Percentiles rank a stretch among this genome's conserved stretches.
These are phyloP conservation scores for Sugiyamaella castrensis DNA, from an alignment of 1,139 yeast species.

Conservation along the genomic window DNA sequence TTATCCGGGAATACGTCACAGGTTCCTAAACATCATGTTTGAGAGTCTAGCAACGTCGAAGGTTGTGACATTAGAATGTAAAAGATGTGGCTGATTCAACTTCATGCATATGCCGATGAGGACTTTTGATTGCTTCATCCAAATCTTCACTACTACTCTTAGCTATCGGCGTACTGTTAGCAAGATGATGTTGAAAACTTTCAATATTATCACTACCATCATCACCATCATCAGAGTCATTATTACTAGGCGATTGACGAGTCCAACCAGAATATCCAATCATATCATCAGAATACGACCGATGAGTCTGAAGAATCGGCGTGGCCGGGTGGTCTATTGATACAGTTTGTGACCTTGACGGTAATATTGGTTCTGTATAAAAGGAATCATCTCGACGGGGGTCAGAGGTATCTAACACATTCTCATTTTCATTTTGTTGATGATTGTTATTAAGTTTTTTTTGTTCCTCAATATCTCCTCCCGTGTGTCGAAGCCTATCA, in stretches of 20 bases:
- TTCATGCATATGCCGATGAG: conserved; percentile 9
- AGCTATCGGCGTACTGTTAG: not conserved
- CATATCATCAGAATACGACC: conserved; percentile 6
- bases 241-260: not conserved
- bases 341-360: not conserved
- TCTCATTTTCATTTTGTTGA: conserved; percentile 1
- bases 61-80: not conserved
- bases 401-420: not conserved
- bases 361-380: conserved; percentile 6
- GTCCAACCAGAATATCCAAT: conserved; percentile 11
- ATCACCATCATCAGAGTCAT: not conserved
- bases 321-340: conserved; percentile 1
- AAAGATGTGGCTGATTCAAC: not conserved
- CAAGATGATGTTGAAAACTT: too few relatives aligned
- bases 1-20: too few relatives aligned
- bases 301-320: conserved; percentile 6
- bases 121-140: conserved; percentile 6
- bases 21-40: too few relatives aligned
- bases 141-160: conserved; percentile 1
- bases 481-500: too few relatives aligned
- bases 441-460: not conserved
- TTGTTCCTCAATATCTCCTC: too few relatives aligned
- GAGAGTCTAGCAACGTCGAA: too few relatives aligned
- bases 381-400: conserved; percentile 12
- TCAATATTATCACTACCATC: conserved; percentile 1